Evolutionary conservation across 371 early-diverging fungal genomes (phyloP), one percentile per base, ranked within the genome.

Genomic region (Mortierella sp.): DNA sequence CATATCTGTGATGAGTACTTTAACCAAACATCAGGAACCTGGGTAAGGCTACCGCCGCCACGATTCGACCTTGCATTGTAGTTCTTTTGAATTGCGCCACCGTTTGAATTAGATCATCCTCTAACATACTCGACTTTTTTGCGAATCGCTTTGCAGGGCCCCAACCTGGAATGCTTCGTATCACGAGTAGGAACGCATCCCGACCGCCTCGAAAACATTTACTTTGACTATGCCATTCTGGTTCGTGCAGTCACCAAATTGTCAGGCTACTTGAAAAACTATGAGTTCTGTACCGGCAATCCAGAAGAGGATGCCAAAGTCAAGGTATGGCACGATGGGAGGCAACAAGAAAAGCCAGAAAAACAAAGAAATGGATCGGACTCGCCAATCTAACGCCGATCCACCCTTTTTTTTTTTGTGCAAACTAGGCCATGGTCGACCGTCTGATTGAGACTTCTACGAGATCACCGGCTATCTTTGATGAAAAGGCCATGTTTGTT

Each of bases 1-100:
- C 98, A 99, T 80, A 94, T 99, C 48, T 98, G 98, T 74, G 87
- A 94, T 57, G 92, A 98, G 73, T 93, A 90, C 82, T 90, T 95
- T 70, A 88, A 98, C 69, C 83, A 87, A 51, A 90, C 89, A 1
- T 92, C 95, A 1, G 93, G 94, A 14, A 79, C 57, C 43, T 60
- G 69, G 55, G 68, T 67, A 67, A 30, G 68, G 34, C 34, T 34
- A 34, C 10, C n/a, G n/a, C n/a, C n/a, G n/a, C 10, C 10, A 34
- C 18, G 41, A 31, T 47, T 13, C 4, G 3, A 16, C 27, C 38
- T 54, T 34, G 6, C n/a, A 19, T 6, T 5, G 31, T 24, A 12
- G 18, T 0, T 38, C 14, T 16, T 39, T 14, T 14, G 39, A 10
- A 14, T 39, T 39, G 39, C n/a, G n/a, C n/a, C n/a, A n/a, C n/a